A percentile compares a stretch with the other conserved stretches of the same genome.
These are phyloP conservation scores for Monosporascus sp. DNA, from an alignment of 2,329 filamentous ascomycete species.

Conservation along the genomic window DNA sequence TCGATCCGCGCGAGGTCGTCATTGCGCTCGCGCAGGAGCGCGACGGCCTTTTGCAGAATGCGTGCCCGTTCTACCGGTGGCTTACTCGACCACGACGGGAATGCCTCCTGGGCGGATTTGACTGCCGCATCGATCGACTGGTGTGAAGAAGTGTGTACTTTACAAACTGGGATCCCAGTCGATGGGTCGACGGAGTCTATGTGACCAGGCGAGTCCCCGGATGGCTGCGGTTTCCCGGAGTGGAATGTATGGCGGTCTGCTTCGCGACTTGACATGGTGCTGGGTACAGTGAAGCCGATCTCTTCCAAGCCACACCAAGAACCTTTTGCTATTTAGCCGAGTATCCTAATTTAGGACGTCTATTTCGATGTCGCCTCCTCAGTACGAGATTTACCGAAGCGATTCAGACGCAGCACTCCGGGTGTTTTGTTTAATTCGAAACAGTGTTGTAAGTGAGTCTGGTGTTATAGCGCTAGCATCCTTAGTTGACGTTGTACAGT, in stretches of 20 bases:
- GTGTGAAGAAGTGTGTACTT: slow-evolving; percentile 64
- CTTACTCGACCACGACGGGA: slow-evolving; percentile 70
- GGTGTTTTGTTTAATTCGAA: too few species aligned
- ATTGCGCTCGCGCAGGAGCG: slow-evolving; percentile 68
- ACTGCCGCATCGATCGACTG: slow-evolving; percentile 68
- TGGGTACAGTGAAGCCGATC: not conserved
- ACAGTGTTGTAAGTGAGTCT: too few species aligned
- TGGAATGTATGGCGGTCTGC: slow-evolving; percentile 64
- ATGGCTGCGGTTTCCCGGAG: slow-evolving; percentile 61
- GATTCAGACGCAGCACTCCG: not conserved
- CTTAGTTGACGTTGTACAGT: too few species aligned
- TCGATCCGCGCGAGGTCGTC: slow-evolving; percentile 74
- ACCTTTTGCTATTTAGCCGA: not conserved
- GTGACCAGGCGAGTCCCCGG: slow-evolving; percentile 52
- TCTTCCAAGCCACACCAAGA: not conserved
- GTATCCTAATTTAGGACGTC: too few species aligned
- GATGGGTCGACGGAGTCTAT: slow-evolving; percentile 74
- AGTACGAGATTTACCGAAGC: slow-evolving; percentile 2
- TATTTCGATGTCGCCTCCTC: too few species aligned
- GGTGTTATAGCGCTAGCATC: too few species aligned
- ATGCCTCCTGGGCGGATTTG: slow-evolving; percentile 64
- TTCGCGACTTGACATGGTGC: slow-evolving; percentile 17
- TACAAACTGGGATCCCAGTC: slow-evolving; percentile 61
- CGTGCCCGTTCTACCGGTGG: slow-evolving; percentile 69
- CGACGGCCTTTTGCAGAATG: slow-evolving; percentile 71